Evolutionary conservation across 2,329 filamentous ascomycete species (phyloP).

Genomic region (Orbilia javanica): DNA sequence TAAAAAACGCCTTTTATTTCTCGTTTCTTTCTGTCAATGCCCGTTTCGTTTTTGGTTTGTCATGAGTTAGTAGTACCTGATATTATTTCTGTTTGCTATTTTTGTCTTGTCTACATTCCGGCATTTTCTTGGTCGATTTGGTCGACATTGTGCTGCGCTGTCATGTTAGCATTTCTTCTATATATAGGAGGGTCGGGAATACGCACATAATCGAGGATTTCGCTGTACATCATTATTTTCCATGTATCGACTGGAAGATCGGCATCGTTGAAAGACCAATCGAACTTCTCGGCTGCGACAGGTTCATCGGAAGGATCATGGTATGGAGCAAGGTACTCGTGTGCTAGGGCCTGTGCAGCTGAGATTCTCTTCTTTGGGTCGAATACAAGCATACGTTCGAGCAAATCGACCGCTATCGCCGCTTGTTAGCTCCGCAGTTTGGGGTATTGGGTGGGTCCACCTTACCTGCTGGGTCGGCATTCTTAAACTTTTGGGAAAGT

Average conservation of each 20-base stretch:
- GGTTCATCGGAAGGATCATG: constrained; percentile 98
- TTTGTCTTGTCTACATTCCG: constrained; percentile 28
- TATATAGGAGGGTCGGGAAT: background rate
- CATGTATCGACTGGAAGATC: constrained; percentile 98
- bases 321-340: constrained; percentile 95
- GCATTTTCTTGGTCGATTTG: constrained; percentile 57
- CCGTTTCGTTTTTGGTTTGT: constrained; percentile 4
- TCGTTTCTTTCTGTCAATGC: constrained; percentile 37
- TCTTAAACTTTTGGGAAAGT: constrained; percentile 89
- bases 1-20: constrained; percentile 42
- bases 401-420: constrained; percentile 83
- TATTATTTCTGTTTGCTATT: constrained; percentile 19
- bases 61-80: background rate
- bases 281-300: constrained; percentile 95
- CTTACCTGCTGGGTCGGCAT: constrained; percentile 86
- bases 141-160: constrained; percentile 54
- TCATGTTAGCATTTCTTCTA: constrained; percentile 1
- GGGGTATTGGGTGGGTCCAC: constrained; percentile 36
- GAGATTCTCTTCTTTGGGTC: constrained; percentile 96
- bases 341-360: constrained; percentile 84
- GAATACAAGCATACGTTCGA: constrained; percentile 98
- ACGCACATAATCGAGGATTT: constrained; percentile 57
- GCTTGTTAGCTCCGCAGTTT: constrained; percentile 47
- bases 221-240: constrained; percentile 98
- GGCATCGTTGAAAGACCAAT: constrained; percentile 99